Percentiles rank a stretch among this genome's conserved stretches.
phyloP scores from a whole-genome alignment of 1,284 basidiomycete species.

The Coniferiporia sulphurascens region DNA sequence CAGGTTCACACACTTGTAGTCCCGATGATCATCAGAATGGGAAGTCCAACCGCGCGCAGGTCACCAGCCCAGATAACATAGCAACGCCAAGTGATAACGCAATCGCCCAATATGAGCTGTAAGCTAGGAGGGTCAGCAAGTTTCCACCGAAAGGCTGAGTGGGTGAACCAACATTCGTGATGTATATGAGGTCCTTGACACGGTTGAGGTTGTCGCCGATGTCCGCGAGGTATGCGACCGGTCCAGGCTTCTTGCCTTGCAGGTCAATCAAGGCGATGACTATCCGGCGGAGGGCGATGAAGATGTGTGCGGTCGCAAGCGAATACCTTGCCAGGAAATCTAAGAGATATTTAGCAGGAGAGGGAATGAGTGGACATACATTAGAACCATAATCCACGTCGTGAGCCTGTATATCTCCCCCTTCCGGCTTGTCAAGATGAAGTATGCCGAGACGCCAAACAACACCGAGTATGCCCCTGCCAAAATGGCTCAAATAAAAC shows the following conservation, averaged over 20 bases:
- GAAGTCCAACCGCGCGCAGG: neutral
- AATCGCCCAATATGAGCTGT: conserved; percentile 5
- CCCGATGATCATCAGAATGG: conserved; percentile 1
- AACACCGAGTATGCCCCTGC: conserved; percentile 1
- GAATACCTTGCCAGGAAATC: conserved; percentile 1
- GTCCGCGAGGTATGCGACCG: conserved; percentile 6
- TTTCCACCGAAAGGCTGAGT: neutral
- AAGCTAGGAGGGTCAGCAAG: neutral
- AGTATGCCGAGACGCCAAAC: neutral
- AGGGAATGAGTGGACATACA: neutral
- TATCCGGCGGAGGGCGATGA: neutral
- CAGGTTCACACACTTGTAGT: neutral
- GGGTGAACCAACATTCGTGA: neutral
- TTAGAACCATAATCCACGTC: conserved; percentile 1
- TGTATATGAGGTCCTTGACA: conserved; percentile 7
- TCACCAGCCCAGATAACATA: neutral
- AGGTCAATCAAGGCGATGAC: conserved; percentile 1
- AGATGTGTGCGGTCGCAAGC: conserved; percentile 1
- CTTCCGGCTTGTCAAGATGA: neutral
- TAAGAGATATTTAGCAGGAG: neutral
- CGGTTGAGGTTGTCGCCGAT: conserved; percentile 1
- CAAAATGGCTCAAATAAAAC: neutral
- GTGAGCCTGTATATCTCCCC: neutral
- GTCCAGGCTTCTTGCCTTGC: neutral
- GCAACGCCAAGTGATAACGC: conserved; percentile 3